These are phyloP conservation scores for Trichosporon ovoides DNA, from an alignment of 1,284 basidiomycete species.

Conservation along the genomic window DNA sequence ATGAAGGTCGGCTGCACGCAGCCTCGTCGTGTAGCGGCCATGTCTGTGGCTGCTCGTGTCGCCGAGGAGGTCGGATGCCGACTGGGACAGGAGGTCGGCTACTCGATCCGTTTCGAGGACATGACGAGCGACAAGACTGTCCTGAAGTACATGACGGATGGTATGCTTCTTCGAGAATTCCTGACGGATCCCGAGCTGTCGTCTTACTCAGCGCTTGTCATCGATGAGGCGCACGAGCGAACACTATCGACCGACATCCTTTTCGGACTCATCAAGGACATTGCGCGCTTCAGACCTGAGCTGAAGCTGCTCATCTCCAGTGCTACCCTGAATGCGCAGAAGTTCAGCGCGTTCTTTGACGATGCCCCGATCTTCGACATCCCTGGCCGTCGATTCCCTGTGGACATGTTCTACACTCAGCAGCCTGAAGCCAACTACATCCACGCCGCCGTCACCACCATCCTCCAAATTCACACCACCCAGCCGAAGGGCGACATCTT, in stretches of 20 bases:
- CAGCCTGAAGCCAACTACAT: constrained; percentile 98
- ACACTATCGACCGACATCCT: constrained; percentile 95
- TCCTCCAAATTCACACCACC: constrained; percentile 98
- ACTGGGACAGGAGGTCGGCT: constrained; percentile 95
- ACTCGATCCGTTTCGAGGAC: constrained; percentile 98
- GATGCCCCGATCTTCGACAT: constrained; percentile 91
- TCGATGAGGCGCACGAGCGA: constrained; percentile 94
- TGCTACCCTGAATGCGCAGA: constrained; percentile 94
- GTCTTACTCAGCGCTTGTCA: constrained; percentile 85
- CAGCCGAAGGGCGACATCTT: constrained; percentile 98
- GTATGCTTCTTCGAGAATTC: constrained; percentile 94
- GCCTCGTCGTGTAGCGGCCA: constrained; percentile 95
- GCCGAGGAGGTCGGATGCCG: constrained; percentile 97
- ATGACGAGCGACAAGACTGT: constrained; percentile 97
- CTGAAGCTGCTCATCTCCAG: constrained; percentile 85
- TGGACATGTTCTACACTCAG: constrained; percentile 97
- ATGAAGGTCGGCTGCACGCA: constrained; percentile 95
- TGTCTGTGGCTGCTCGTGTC: constrained; percentile 98
- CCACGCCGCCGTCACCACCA: constrained; percentile 95
- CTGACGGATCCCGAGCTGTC: constrained; percentile 91
- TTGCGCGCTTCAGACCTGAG: constrained; percentile 92
- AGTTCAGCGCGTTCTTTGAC: constrained; percentile 95
- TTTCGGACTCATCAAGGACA: constrained; percentile 96
- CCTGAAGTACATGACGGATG: constrained; percentile 97
- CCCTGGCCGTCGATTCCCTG: constrained; percentile 93